phyloP scores from a whole-genome alignment of 169 alveolate genomes.

The Cryptosporidium viatorum region DNA sequence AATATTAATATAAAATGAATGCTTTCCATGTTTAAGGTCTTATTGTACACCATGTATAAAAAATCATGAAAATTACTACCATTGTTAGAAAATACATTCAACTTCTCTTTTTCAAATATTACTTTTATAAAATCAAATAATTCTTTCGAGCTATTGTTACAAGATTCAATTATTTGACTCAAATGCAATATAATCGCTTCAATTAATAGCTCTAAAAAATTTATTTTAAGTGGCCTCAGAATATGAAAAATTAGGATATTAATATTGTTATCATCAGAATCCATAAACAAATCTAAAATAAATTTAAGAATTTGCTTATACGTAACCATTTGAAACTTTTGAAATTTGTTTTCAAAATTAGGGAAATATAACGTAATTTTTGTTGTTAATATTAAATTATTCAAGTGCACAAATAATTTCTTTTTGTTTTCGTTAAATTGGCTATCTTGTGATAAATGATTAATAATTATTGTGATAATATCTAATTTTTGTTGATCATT shows the following conservation, averaged over 20 bases:
- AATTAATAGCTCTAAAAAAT: neutral
- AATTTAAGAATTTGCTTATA: neutral
- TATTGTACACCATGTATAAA: neutral
- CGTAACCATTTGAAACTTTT: neutral
- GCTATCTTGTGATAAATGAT: neutral
- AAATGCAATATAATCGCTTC: neutral
- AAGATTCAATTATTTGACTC: neutral
- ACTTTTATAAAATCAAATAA: neutral
- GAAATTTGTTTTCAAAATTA: neutral
- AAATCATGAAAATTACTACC: neutral
- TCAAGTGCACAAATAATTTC: neutral
- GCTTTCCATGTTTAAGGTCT: neutral
- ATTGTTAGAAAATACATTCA: neutral
- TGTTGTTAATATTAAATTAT: neutral
- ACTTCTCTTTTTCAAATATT: neutral
- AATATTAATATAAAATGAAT: neutral
- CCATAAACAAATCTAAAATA: slow-evolving; percentile 1
- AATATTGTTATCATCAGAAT: neutral
- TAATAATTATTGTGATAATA: neutral
- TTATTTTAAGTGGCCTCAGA: neutral
- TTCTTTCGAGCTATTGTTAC: neutral
- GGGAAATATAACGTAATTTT: neutral
- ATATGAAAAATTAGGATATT: neutral
- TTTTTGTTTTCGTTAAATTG: neutral
- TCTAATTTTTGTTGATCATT: slow-evolving; percentile 10